These are phyloP conservation scores for Byssoonygena ceratinophila DNA, from an alignment of 2,329 filamentous ascomycete genomes.

Conservation along the genomic window DNA sequence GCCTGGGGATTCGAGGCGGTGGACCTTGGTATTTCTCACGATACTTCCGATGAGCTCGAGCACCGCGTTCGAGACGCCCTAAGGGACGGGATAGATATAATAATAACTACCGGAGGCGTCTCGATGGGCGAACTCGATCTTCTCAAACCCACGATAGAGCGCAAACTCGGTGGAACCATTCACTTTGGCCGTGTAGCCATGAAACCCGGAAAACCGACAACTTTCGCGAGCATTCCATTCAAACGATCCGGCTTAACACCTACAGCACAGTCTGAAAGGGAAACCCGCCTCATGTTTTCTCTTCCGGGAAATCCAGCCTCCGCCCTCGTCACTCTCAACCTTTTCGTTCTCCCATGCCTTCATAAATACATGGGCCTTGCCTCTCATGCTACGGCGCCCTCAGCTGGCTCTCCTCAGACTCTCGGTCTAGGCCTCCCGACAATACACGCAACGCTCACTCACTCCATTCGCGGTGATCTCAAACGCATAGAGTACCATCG, in stretches of 20 bases:
- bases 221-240: constrained; percentile 76
- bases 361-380: constrained; percentile 62
- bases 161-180: constrained; percentile 77
- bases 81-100: constrained; percentile 57
- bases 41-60: constrained; percentile 57
- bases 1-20: constrained; percentile 67
- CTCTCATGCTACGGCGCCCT: constrained; percentile 29
- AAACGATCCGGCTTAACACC: constrained; percentile 32
- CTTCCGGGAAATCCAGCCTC: constrained; percentile 90
- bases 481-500: constrained; percentile 79
- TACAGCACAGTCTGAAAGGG: constrained; percentile 41
- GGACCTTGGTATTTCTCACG: constrained; percentile 69
- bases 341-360: constrained; percentile 83
- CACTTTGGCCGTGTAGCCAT: constrained; percentile 94
- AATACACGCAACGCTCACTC: constrained; percentile 59
- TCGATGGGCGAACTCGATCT: constrained; percentile 97
- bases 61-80: constrained; percentile 64
- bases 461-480: constrained; percentile 65
- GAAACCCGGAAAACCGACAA: constrained; percentile 97
- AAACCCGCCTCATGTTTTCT: constrained; percentile 68
- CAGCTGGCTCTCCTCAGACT: constrained; percentile 21
- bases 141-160: constrained; percentile 90
- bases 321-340: constrained; percentile 81
- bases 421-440: constrained; percentile 53
- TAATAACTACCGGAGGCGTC: constrained; percentile 88